Base-by-base conservation (phyloP, 2,329 filamentous ascomycete genomes). In the Aspergillus glaucus region DNA sequence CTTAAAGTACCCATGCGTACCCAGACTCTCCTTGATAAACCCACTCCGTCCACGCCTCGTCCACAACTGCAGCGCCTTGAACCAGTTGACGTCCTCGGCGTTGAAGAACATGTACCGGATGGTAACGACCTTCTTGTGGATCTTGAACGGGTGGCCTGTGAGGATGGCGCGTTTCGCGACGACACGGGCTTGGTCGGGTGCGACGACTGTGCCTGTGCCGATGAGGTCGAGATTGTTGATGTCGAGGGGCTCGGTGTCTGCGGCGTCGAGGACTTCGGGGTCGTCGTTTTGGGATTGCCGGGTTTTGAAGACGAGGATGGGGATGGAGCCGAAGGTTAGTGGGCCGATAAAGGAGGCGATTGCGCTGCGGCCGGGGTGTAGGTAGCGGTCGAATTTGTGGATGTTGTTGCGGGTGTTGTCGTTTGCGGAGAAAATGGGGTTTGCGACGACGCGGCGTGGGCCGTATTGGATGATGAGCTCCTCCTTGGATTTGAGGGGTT, bases 101-200 rank as follows among this genome's bases (percentile, higher is more conserved):
- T 92, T 94, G 82, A 98, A 98, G 79, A 98, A 98, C 94, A 98
- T 98, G 79, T 98, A 98, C 26, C 93, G 86, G 43, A 98, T 85
- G 0, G 94, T 98, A 51, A 98, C 93, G 21, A 98, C 78, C 71
- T 87, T 90, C 80, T 95, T 96, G 81, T 98, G 89, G 68, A 98
- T 98, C 75, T 98, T 95, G 79, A 89, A 96, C 0, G 94, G 93
- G 66, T 98, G 92, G 14, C 93, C 94, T 0, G 93, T 95, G 49
- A 98, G 79, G 55, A 97, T 88, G 59, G 95, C 84, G 46, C 93
- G 86, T 75, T 98, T 98, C 61, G 92, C 91, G 51, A 98, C 83
- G 48, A 98, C 86, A 36, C 93, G 85, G 43, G 72, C 62, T 65
- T 82, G 64, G 70, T 91, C 68, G 66, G 90, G 88, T 0, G 90